A percentile compares a stretch with the other conserved stretches of the same genome.
Conservation (phyloP, 495 filamentous ascomycete species). For the Neurospora intermedia region DNA sequence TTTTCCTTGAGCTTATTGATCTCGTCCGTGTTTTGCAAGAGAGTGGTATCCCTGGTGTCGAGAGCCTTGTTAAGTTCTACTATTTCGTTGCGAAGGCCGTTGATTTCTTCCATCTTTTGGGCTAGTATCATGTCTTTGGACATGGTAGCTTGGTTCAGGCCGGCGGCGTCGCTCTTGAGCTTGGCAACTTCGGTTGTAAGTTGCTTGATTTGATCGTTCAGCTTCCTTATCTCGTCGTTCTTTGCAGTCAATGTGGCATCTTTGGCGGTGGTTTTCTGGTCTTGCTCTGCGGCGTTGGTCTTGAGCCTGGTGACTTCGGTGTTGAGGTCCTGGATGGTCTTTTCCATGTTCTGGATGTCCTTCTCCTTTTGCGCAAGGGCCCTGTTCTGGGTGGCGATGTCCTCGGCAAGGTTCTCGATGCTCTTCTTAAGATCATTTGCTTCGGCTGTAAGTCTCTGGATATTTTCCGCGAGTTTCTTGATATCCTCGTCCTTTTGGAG, state of each 20-base stretch:
- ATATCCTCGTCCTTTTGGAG: background rate
- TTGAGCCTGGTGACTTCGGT: conserved; percentile 40
- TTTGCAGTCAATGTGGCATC: background rate
- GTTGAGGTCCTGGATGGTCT: conserved; percentile 61
- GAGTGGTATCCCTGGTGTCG: background rate
- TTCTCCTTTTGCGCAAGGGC: background rate
- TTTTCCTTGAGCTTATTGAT: background rate
- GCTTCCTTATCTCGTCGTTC: background rate
- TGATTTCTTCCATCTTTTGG: background rate
- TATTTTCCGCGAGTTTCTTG: background rate
- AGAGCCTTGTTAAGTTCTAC: background rate
- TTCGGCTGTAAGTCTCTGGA: background rate
- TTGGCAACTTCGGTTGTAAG: background rate
- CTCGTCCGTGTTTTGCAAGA: background rate
- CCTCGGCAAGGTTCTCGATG: background rate
- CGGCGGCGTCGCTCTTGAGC: background rate
- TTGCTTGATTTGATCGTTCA: background rate
- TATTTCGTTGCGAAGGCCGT: background rate
- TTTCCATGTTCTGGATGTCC: conserved; percentile 47
- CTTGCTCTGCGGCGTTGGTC: background rate
- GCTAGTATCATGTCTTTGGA: background rate
- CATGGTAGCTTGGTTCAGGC: background rate
- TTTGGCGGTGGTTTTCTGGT: background rate
- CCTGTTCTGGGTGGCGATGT: background rate
- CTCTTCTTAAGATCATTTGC: background rate